These are phyloP conservation scores for Aspergillus asperescens DNA, from an alignment of 495 filamentous ascomycete species.

Conservation along the genomic window DNA sequence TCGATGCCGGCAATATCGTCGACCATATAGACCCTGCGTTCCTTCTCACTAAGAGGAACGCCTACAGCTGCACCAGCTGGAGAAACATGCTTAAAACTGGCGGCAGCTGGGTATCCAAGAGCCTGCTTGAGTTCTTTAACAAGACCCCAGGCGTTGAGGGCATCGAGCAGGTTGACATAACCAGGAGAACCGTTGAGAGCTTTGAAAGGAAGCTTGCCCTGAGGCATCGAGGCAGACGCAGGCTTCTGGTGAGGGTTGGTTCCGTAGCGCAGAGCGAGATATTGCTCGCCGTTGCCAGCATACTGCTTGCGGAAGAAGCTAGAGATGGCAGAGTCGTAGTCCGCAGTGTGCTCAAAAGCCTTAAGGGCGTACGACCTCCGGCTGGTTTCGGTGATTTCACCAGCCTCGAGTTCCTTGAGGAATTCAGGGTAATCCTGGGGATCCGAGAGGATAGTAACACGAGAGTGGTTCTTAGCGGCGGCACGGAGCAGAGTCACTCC, in stretches of 20 bases:
- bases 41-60: slow-evolving; percentile 72
- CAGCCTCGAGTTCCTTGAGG: slow-evolving; percentile 79
- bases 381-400: slow-evolving; percentile 76
- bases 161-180: slow-evolving; percentile 95
- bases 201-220: slow-evolving; percentile 84
- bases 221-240: slow-evolving; percentile 71
- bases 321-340: slow-evolving; percentile 90
- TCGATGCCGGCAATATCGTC: slow-evolving; percentile 88
- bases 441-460: slow-evolving; percentile 92
- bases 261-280: slow-evolving; percentile 85
- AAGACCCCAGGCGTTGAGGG: slow-evolving; percentile 91
- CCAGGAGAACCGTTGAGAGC: slow-evolving; percentile 88
- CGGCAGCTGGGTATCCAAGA: slow-evolving; percentile 82
- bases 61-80: slow-evolving; percentile 95
- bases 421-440: slow-evolving; percentile 91
- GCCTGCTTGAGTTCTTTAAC: slow-evolving; percentile 94
- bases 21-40: slow-evolving; percentile 97
- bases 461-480: slow-evolving; percentile 93
- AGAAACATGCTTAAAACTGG: slow-evolving; percentile 98
- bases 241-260: slow-evolving; percentile 98
- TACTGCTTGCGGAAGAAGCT: slow-evolving; percentile 98
- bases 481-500: slow-evolving; percentile 94
- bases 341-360: slow-evolving; percentile 97
- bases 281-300: slow-evolving; percentile 74
- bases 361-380: slow-evolving; percentile 88